Conservation (phyloP, 73 alveolate genomes). For the Paramecium caudatum region DNA sequence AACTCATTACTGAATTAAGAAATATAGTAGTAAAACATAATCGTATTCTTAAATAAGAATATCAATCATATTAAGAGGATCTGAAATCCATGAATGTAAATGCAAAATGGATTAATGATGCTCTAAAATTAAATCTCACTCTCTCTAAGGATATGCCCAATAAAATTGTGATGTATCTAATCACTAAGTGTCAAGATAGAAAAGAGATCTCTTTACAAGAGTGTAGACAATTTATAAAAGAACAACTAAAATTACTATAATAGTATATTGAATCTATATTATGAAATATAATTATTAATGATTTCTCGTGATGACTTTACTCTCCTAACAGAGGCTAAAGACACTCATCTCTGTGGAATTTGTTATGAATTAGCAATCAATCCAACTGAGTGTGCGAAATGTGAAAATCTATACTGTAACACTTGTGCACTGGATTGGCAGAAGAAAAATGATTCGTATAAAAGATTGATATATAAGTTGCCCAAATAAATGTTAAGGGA, state of each 20-base stretch:
- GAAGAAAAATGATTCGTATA: slow-evolving; percentile 22
- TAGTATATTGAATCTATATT: not conserved
- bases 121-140: not conserved
- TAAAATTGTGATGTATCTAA: slow-evolving; percentile 30
- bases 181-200: not conserved
- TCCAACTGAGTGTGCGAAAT: slow-evolving; percentile 29
- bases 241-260: slow-evolving; percentile 27
- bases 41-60: not conserved
- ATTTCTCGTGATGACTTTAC: not conserved
- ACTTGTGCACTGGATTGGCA: slow-evolving; percentile 6
- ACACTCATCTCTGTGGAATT: not conserved
- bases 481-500: slow-evolving; percentile 22
- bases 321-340: not conserved
- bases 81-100: slow-evolving; percentile 17
- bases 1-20: slow-evolving; percentile 28
- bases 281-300: slow-evolving; percentile 9
- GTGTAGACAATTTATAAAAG: slow-evolving; percentile 48
- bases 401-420: slow-evolving; percentile 35
- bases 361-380: slow-evolving; percentile 38
- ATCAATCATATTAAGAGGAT: not conserved
- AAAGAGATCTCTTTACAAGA: not conserved
- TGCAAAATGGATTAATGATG: slow-evolving; percentile 69
- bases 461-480: not conserved
- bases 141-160: slow-evolving; percentile 10
- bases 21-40: not conserved